Conservation (phyloP, 75 land plant genomes). For the Picea glauca region DNA sequence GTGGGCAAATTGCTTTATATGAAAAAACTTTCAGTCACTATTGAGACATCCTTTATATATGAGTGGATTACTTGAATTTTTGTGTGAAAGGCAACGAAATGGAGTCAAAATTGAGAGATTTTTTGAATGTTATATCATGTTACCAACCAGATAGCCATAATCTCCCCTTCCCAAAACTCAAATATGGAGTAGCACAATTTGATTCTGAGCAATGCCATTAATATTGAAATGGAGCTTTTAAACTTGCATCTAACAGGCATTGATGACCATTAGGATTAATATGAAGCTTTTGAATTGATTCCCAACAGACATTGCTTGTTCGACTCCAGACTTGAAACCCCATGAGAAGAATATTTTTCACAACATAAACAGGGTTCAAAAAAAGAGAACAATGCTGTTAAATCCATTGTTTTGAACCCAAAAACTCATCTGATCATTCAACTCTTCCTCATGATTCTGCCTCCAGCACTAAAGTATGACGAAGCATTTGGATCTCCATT, state of each 20-base stretch:
- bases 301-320: not conserved
- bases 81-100: not conserved
- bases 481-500: constrained; percentile 7
- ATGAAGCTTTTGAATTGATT: not conserved
- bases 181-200: not conserved
- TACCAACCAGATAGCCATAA: not conserved
- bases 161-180: not conserved
- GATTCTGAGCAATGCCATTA: not conserved
- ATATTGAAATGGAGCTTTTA: not conserved
- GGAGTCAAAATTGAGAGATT: not conserved
- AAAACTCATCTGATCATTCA: not conserved
- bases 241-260: not conserved
- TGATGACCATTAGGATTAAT: not conserved
- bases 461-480: constrained; percentile 7
- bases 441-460: constrained; percentile 1
- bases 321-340: not conserved
- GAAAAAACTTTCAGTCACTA: not conserved
- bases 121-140: not conserved
- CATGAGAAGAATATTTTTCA: not conserved
- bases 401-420: not conserved
- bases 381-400: not conserved
- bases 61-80: not conserved
- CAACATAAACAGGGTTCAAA: not conserved
- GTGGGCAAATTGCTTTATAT: not conserved
- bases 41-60: not conserved